Conservation (phyloP, 768 basidiomycete species). For the Clathrus columnatus region DNA sequence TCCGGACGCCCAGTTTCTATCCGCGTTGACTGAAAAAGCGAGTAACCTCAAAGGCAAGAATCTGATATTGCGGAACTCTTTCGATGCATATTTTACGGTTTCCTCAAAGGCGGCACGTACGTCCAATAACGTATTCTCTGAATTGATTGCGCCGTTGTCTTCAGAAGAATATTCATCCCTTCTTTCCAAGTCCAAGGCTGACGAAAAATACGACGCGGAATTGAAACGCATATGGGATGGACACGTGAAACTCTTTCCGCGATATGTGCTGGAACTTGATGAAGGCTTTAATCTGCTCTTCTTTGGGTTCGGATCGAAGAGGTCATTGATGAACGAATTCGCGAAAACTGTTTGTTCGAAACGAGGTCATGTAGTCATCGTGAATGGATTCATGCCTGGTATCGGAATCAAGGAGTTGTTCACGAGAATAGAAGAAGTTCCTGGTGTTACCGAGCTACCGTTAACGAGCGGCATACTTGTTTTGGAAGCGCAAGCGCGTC, state of each 20-base stretch:
- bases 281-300: conserved; percentile 84
- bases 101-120: conserved; percentile 57
- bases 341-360: conserved; percentile 47
- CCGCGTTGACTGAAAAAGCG: conserved; percentile 2
- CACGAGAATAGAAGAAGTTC: conserved; percentile 44
- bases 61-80: conserved; percentile 51
- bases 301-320: conserved; percentile 88
- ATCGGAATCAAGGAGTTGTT: conserved; percentile 64
- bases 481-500: conserved; percentile 53
- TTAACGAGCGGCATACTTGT: conserved; percentile 26
- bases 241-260: conserved; percentile 33
- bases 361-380: conserved; percentile 63
- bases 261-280: conserved; percentile 61
- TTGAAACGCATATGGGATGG: conserved; percentile 11
- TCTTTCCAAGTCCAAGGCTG: conserved; percentile 12
- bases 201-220: conserved; percentile 22
- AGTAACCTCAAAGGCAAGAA: not conserved
- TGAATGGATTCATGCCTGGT: conserved; percentile 69
- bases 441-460: conserved; percentile 31
- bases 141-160: conserved; percentile 61
- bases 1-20: not conserved
- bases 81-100: conserved; percentile 80
- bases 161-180: conserved; percentile 44
- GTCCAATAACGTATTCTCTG: conserved; percentile 72
- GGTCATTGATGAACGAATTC: conserved; percentile 64